Conservation (phyloP, 306 rosid genomes). For the Macrotyloma uniflorum region DNA sequence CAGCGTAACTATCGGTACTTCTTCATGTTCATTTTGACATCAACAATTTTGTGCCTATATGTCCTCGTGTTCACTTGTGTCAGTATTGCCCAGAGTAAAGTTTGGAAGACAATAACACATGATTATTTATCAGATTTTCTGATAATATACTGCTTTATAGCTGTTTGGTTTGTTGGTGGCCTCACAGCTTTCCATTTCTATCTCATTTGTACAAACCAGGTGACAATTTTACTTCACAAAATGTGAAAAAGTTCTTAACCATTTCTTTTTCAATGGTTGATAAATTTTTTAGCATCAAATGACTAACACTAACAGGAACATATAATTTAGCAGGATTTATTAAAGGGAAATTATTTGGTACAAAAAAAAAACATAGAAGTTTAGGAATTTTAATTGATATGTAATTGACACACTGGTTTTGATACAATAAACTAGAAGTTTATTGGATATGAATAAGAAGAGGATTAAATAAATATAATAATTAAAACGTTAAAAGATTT, state of each 20-base stretch:
- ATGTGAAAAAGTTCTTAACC: conserved; percentile 11
- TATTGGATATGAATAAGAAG: not conserved
- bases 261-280: conserved; percentile 23
- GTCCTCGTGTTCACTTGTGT: conserved; percentile 76
- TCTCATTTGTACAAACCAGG: conserved; percentile 91
- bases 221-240: conserved; percentile 42
- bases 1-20: conserved; percentile 95
- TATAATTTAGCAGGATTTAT: not conserved
- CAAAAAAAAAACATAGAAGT: not conserved
- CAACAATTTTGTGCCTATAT: conserved; percentile 79
- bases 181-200: conserved; percentile 88
- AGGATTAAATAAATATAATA: not conserved
- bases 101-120: conserved; percentile 50
- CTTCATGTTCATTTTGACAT: conserved; percentile 87
- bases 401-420: not conserved
- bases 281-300: not conserved
- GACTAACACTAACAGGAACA: not conserved
- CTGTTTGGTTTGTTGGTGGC: conserved; percentile 97
- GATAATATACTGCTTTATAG: conserved; percentile 71
- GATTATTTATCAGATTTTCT: conserved; percentile 73
- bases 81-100: conserved; percentile 38
- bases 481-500: not conserved
- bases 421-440: not conserved
- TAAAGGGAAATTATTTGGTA: conserved; percentile 22
- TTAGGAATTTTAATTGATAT: not conserved